These are phyloP conservation scores for Gentiana macrophylla DNA, from an alignment of 257 asterid genomes.

Conservation along the genomic window DNA sequence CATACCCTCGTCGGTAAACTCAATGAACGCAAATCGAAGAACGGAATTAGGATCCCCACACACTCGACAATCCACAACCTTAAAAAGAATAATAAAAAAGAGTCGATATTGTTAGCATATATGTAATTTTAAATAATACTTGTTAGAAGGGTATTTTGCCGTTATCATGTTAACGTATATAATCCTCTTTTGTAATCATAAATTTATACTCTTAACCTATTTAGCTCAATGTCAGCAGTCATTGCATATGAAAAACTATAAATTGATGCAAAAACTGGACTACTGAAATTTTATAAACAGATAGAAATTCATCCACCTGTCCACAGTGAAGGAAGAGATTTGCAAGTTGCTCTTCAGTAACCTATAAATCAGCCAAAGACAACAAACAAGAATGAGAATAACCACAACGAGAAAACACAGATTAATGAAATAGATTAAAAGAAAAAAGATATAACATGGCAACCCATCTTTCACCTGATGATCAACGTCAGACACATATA, in stretches of 20 bases:
- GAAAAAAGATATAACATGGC: background rate
- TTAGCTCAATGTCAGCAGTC: no score
- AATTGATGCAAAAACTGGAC: background rate
- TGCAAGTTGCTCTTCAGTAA: slow-evolving; percentile 50
- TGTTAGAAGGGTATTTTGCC: no score
- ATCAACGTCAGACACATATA: slow-evolving; percentile 52
- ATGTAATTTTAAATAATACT: no score
- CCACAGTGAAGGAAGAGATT: slow-evolving; percentile 41
- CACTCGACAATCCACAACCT: slow-evolving; percentile 51
- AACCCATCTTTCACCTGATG: slow-evolving; percentile 27
- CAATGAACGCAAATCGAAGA: slow-evolving; percentile 50
- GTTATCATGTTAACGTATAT: no score
- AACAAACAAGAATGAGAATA: background rate
- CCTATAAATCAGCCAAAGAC: slow-evolving; percentile 17
- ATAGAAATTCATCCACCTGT: slow-evolving; percentile 25
- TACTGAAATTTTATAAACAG: background rate
- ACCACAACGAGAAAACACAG: background rate
- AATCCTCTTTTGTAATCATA: no score
- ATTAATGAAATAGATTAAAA: background rate
- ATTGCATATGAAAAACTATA: background rate
- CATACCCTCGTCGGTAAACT: slow-evolving; percentile 49
- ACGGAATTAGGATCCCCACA: slow-evolving; percentile 55
- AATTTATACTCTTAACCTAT: no score
- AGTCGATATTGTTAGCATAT: background rate
- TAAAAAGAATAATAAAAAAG: slow-evolving; percentile 1